A percentile compares a stretch with the other conserved stretches of the same genome.
These are phyloP conservation scores for Vairimorpha ceranae DNA, from an alignment of 371 early-diverging fungal species.

Conservation along the genomic window DNA sequence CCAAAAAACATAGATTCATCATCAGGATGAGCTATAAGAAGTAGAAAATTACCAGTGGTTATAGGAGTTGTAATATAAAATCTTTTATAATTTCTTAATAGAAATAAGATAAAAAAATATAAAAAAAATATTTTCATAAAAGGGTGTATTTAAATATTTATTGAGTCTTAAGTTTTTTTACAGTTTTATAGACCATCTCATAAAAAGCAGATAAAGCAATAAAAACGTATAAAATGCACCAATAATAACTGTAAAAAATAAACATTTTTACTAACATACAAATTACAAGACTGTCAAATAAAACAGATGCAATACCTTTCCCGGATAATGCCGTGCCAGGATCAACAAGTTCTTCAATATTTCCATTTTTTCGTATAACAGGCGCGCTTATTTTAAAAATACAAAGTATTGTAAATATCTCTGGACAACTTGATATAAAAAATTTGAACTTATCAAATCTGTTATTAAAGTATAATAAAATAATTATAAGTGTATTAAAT, in stretches of 20 bases:
- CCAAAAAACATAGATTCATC: constrained; percentile 99
- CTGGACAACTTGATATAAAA: constrained; percentile 19
- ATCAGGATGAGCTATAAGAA: constrained; percentile 93
- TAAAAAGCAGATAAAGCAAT: background rate
- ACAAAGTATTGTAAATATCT: constrained; percentile 3
- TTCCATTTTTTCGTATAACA: background rate
- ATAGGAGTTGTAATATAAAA: background rate
- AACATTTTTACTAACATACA: constrained; percentile 32
- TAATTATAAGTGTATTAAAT: constrained; percentile 12
- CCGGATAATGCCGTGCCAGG: constrained; percentile 14
- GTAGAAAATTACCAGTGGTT: constrained; percentile 54
- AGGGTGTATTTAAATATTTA: background rate
- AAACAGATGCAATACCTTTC: constrained; percentile 24
- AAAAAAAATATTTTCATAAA: background rate
- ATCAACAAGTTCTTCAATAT: constrained; percentile 1
- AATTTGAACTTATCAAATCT: background rate
- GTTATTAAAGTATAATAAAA: constrained; percentile 13
- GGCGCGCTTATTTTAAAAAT: constrained; percentile 31
- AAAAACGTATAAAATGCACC: constrained; percentile 11
- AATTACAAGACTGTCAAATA: constrained; percentile 21
- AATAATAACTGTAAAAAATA: constrained; percentile 19
- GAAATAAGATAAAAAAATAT: background rate
- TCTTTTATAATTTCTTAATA: background rate
- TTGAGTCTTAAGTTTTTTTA: background rate
- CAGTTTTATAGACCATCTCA: constrained; percentile 24